phyloP scores from a whole-genome alignment of 2,329 filamentous ascomycete genomes.

The Verticillium longisporum region DNA sequence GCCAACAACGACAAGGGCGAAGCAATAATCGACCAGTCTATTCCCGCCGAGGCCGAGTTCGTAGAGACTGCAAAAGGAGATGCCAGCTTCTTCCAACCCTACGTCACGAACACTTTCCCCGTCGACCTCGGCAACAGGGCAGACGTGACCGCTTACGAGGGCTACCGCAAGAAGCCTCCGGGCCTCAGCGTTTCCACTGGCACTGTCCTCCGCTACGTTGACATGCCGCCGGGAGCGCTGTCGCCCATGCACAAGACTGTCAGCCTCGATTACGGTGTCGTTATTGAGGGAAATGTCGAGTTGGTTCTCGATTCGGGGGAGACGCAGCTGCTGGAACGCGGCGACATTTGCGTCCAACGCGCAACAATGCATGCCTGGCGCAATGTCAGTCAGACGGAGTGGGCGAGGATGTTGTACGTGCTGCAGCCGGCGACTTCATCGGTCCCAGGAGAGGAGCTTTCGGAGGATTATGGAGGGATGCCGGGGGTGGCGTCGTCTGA shows the following conservation, averaged over 20 bases:
- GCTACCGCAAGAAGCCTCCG: constrained; percentile 13
- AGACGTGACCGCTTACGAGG: constrained; percentile 16
- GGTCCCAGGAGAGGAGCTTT: constrained; percentile 11
- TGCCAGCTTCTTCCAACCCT: constrained; percentile 17
- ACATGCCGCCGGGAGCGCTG: constrained; percentile 32
- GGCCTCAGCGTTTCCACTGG: constrained; percentile 25
- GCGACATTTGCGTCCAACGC: constrained; percentile 49
- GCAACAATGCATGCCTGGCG: constrained; percentile 49
- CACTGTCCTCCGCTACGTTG: constrained; percentile 39
- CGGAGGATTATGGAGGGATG: constrained; percentile 26
- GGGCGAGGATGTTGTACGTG: constrained; percentile 36
- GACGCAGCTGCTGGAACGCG: constrained; percentile 33
- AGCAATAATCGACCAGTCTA: constrained; percentile 23
- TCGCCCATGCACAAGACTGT: constrained; percentile 44
- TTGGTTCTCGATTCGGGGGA: constrained; percentile 46
- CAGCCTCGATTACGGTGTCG: constrained; percentile 46
- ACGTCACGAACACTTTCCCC: constrained; percentile 18
- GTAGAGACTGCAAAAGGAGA: constrained; percentile 11
- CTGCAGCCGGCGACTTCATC: constrained; percentile 18
- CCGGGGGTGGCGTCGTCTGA: constrained; percentile 15
- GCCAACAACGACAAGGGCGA: constrained; percentile 24
- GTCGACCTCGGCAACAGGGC: constrained; percentile 10
- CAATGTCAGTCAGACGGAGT: constrained; percentile 34
- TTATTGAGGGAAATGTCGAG: constrained; percentile 46
- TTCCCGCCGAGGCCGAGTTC: constrained; percentile 15